A percentile compares a stretch with the other conserved stretches of the same genome.
phyloP scores from a whole-genome alignment of 1,284 basidiomycete species.

The Peniophora sp. region DNA sequence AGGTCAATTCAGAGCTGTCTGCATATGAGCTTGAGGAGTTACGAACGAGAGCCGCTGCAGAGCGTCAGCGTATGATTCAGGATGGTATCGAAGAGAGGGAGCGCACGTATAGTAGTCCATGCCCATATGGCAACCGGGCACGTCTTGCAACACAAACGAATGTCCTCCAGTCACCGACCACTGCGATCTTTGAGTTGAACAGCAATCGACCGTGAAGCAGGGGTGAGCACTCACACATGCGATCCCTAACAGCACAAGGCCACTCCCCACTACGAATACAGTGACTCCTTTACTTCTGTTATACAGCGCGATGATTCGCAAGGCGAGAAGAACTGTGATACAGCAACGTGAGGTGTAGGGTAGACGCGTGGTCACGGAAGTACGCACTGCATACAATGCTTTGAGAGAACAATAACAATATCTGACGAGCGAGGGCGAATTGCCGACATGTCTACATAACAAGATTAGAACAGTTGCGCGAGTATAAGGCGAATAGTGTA shows the following conservation, averaged over 20 bases:
- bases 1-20: not conserved
- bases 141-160: conserved; percentile 13
- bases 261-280: not conserved
- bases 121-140: conserved; percentile 25
- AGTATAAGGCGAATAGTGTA: conserved; percentile 9
- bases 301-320: conserved; percentile 10
- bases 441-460: conserved; percentile 18
- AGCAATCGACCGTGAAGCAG: not conserved
- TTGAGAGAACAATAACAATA: conserved; percentile 31
- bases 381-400: conserved; percentile 30
- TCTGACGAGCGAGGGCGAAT: conserved; percentile 27
- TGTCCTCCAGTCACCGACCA: conserved; percentile 27
- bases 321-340: conserved; percentile 7
- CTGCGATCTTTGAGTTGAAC: conserved; percentile 13
- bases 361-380: not conserved
- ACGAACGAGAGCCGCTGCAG: not conserved
- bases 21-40: not conserved
- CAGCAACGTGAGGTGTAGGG: not conserved
- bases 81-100: not conserved
- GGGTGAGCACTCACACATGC: conserved; percentile 4
- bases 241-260: not conserved
- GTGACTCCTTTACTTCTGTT: conserved; percentile 1
- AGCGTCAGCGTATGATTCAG: not conserved
- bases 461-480: not conserved
- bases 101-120: conserved; percentile 23